Conservation (phyloP, 139 green algal species). For the Coelastrella sp. region DNA sequence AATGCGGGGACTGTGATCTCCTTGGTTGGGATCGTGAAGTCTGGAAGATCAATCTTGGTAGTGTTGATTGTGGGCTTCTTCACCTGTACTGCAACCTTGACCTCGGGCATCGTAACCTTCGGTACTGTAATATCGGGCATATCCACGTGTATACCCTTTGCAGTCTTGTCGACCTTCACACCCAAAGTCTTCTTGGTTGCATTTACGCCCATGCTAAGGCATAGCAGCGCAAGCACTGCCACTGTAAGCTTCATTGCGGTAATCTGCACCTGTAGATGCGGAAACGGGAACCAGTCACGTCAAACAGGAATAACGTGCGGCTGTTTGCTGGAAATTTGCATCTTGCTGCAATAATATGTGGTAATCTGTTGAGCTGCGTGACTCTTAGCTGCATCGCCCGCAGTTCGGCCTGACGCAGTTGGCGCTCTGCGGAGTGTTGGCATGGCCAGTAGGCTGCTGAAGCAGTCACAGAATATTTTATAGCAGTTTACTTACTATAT, state of each 20-base stretch:
- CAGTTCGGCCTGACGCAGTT: background rate
- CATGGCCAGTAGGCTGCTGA: background rate
- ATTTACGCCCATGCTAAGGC: background rate
- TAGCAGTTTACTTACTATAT: background rate
- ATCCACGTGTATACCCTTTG: background rate
- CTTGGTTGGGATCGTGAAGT: background rate
- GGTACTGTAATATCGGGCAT: background rate
- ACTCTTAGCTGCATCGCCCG: background rate
- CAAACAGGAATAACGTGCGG: background rate
- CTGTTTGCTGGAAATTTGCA: background rate
- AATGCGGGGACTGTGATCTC: background rate
- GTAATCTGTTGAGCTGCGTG: too few species aligned
- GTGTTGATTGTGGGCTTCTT: slow-evolving; percentile 1
- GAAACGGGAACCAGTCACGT: background rate
- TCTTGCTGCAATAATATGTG: too few species aligned
- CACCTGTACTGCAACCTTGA: background rate
- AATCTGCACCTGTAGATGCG: background rate
- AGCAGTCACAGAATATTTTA: background rate
- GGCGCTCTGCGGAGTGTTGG: background rate
- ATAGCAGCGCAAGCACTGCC: slow-evolving; percentile 38
- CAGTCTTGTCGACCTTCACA: background rate
- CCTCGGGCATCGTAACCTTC: background rate
- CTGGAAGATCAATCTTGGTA: background rate
- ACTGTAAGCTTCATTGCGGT: slow-evolving; percentile 35
- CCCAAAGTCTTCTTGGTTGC: background rate